A percentile compares a stretch with the other conserved stretches of the same genome.
These are phyloP conservation scores for Nitzschia sp. DNA, from an alignment of 108 stramenopile species.

Conservation along the genomic window DNA sequence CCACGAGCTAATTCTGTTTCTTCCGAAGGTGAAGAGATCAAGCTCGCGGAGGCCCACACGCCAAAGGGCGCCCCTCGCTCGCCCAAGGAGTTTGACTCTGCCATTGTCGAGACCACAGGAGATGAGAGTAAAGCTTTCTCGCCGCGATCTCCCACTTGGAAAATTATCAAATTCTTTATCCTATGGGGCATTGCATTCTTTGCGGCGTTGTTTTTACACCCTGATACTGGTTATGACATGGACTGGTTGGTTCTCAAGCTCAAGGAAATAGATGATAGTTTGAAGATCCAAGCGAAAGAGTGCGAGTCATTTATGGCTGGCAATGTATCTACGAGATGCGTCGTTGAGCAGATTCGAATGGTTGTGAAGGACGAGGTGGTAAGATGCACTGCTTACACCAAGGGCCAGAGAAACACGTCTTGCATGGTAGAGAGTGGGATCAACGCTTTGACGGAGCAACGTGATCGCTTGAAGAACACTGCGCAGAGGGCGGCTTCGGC, in stretches of 20 bases:
- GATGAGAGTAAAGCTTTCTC: no score
- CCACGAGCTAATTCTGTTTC: no score
- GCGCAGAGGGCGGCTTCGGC: background rate
- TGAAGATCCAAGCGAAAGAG: background rate
- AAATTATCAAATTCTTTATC: background rate
- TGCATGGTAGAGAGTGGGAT: background rate
- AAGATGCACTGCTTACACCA: background rate
- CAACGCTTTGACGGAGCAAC: background rate
- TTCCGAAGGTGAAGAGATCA: background rate
- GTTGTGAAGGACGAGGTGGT: background rate
- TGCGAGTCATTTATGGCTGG: background rate
- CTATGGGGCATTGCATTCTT: background rate
- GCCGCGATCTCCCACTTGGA: background rate
- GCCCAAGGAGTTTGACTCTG: background rate
- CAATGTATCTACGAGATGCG: background rate
- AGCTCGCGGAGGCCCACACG: background rate
- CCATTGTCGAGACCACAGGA: background rate
- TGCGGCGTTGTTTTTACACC: background rate
- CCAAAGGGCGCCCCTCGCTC: background rate
- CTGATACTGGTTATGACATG: background rate
- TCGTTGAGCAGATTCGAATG: background rate
- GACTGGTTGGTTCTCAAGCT: background rate
- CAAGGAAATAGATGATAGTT: background rate
- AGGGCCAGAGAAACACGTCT: background rate
- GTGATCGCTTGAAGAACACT: background rate